Conservation (phyloP, 1,284 basidiomycete species). For the Pisolithus thermaeus region DNA sequence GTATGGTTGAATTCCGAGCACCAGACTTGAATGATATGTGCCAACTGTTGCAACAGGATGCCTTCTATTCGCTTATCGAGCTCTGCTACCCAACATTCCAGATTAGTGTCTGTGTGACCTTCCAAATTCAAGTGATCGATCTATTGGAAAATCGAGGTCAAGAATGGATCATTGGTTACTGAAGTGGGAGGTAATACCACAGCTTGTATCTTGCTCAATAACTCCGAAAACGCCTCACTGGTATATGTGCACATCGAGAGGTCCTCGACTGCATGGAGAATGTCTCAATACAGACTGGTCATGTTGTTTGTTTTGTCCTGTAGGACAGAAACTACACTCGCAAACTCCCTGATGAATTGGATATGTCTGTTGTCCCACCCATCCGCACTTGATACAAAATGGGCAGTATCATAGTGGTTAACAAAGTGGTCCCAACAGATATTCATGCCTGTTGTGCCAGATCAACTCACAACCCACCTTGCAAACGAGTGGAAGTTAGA, state of each 20-base stretch:
- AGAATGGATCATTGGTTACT: neutral
- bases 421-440: too few species aligned
- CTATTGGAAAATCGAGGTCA: conserved; percentile 30
- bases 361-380: too few species aligned
- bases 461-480: too few species aligned
- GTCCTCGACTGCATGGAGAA: conserved; percentile 80
- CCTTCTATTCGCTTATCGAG: conserved; percentile 10
- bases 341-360: too few species aligned
- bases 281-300: conserved; percentile 87
- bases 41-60: conserved; percentile 75
- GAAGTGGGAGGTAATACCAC: conserved; percentile 46
- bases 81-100: conserved; percentile 47
- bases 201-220: conserved; percentile 80
- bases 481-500: too few species aligned
- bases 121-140: conserved; percentile 94
- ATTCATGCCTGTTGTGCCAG: too few species aligned
- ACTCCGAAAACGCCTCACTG: conserved; percentile 71
- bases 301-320: conserved; percentile 90
- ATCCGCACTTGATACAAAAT: too few species aligned
- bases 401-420: too few species aligned
- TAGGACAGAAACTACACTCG: too few species aligned
- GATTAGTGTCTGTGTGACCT: conserved; percentile 78
- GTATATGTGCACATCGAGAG: conserved; percentile 85
- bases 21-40: conserved; percentile 81
- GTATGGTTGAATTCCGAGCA: conserved; percentile 77